These are phyloP conservation scores for Diaporthe destruens DNA, from an alignment of 2,329 filamentous ascomycete species.

Conservation along the genomic window DNA sequence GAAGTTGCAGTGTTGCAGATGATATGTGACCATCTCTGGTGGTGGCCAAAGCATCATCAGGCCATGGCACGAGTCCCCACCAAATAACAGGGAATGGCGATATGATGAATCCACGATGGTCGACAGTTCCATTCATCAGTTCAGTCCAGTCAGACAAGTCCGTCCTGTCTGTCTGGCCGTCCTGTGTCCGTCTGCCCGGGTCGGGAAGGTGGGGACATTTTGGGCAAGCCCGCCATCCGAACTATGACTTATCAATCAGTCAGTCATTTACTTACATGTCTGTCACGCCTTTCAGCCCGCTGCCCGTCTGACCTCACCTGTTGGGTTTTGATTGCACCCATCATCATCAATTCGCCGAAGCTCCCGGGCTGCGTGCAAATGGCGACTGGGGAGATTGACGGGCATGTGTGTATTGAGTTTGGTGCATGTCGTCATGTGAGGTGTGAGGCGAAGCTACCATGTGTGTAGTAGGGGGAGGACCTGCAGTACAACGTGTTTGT, in stretches of 20 bases:
- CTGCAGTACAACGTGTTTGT: background rate
- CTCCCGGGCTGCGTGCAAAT: background rate
- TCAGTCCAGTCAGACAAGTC: background rate
- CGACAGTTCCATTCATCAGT: too few species aligned
- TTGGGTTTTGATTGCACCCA: conserved; percentile 1
- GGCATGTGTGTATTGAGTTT: background rate
- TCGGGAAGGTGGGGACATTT: too few species aligned
- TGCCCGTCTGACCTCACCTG: conserved; percentile 23
- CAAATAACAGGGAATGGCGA: conserved; percentile 26
- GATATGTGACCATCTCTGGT: conserved; percentile 22
- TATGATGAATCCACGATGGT: conserved; percentile 23
- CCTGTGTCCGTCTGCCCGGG: too few species aligned
- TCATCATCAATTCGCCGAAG: conserved; percentile 7
- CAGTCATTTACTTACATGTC: conserved; percentile 2
- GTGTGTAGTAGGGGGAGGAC: too few species aligned
- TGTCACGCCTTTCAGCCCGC: background rate
- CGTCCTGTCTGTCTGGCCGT: too few species aligned
- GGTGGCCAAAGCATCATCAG: conserved; percentile 20
- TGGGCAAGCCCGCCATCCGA: background rate
- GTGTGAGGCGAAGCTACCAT: background rate
- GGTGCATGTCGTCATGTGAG: background rate
- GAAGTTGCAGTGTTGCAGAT: background rate
- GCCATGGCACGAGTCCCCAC: conserved; percentile 5
- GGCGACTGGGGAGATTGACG: background rate
- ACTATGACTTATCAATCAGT: conserved; percentile 16